Evolutionary conservation across 495 filamentous ascomycete species (phyloP), one percentile per base, ranked within the genome.

Genomic region (Penicillium desertorum): DNA sequence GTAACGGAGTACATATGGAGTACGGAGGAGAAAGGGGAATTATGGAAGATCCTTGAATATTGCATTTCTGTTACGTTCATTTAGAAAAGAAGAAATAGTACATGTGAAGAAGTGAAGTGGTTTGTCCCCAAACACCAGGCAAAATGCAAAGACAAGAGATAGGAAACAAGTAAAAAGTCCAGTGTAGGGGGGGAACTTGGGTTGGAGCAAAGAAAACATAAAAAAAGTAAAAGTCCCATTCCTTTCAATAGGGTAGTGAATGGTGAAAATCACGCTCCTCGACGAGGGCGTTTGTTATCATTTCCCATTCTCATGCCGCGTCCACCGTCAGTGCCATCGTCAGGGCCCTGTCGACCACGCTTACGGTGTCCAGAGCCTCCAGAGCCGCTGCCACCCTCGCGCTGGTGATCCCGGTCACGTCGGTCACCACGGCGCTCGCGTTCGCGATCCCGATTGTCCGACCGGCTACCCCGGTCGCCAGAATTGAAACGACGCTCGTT

Each of bases 251-350:
- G 46, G 25, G 23, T 27, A 45, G 30, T 11, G 22, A 37, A 46
- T 16, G 12, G 16, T 25, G 10, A 4, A 4, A n/a, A 48, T 74
- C 61, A 78, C 34, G 61, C 64, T 49, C 77, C 77, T 37, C 77
- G 73, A 46, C 77, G 73, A 47, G 73, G 71, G 30, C 77, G 73
- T 56, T 79, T 79, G 57, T 62, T 79, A 4, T 79, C 77, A 56
- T 63, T 67, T 22, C 73, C 72, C 58, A 71, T 72, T 10, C 76
- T 61, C 55, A 64, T 70, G 25, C 74, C 74, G 20, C 74, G 68
- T 45, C 66, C 69, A 54, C 73, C 70, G 16, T 68, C 74, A 23
- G 63, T 39, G 19, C 57, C 60, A 17, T 69, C 63, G 4, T 74
- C 73, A 12, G 59, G 66, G 41, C 70, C 73, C 19, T 69, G 71